Evolutionary conservation across 306 rosid species (phyloP).

Genomic region (Castanopsis chinensis): DNA sequence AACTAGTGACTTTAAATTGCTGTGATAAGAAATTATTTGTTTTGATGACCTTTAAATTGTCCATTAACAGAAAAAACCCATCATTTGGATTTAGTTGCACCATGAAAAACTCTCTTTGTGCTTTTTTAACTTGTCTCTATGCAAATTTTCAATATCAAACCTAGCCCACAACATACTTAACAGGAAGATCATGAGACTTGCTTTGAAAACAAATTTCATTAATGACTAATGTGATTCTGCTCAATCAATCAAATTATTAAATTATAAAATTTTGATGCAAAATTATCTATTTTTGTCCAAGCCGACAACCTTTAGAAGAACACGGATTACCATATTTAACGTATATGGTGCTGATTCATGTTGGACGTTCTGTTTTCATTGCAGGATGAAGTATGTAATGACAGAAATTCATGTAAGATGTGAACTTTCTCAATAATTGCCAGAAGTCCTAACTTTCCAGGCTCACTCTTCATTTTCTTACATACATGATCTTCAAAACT

Average conservation of each 20-base stretch:
- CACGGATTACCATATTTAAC: slow-evolving; percentile 5
- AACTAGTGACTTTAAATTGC: not conserved
- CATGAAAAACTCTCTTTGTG: not conserved
- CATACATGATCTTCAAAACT: not conserved
- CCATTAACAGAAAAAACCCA: not conserved
- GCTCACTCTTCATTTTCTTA: not conserved
- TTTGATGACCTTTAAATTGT: not conserved
- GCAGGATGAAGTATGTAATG: slow-evolving; percentile 73
- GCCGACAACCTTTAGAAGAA: slow-evolving; percentile 80
- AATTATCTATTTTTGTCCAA: slow-evolving; percentile 34
- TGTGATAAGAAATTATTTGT: not conserved
- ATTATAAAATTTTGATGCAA: not conserved
- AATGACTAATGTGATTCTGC: not conserved
- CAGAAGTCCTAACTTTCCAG: no score
- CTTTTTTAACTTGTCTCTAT: not conserved
- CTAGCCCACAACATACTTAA: not conserved
- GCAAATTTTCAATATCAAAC: not conserved
- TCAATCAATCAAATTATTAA: not conserved
- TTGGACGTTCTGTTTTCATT: slow-evolving; percentile 3
- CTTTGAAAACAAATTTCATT: not conserved
- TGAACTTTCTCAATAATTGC: slow-evolving; percentile 23
- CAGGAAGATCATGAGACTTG: no score
- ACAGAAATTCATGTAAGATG: slow-evolving; percentile 61
- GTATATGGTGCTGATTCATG: slow-evolving; percentile 5
- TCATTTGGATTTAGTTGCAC: not conserved